phyloP scores from a whole-genome alignment of 495 filamentous ascomycete species.

The Achaetomiella virescens region DNA sequence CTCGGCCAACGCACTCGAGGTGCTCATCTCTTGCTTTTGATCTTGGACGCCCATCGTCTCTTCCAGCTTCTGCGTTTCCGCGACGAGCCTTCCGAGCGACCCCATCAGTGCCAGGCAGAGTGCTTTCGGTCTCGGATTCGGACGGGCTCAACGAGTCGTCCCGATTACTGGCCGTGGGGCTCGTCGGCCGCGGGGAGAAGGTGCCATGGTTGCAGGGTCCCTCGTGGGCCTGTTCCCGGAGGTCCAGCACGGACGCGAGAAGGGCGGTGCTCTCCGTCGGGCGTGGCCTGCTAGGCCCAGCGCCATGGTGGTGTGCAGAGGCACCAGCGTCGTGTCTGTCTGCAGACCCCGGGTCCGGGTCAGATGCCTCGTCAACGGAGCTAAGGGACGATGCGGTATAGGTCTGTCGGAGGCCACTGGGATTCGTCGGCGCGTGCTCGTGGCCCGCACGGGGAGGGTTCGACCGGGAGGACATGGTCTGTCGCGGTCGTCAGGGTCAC shows the following conservation, averaged over 20 bases:
- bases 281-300: constrained; percentile 23
- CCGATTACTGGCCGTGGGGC: constrained; percentile 40
- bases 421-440: constrained; percentile 34
- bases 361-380: constrained; percentile 10
- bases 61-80: constrained; percentile 29
- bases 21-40: constrained; percentile 53
- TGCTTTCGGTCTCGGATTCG: constrained; percentile 20
- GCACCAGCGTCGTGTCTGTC: constrained; percentile 1
- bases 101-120: constrained; percentile 15
- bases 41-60: constrained; percentile 29
- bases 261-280: constrained; percentile 41
- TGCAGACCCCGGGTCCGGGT: neutral
- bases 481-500: neutral
- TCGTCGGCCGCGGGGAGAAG: constrained; percentile 63
- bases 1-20: constrained; percentile 56
- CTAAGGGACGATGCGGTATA: constrained; percentile 34
- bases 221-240: constrained; percentile 35
- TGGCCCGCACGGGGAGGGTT: constrained; percentile 6
- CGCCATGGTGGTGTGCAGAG: constrained; percentile 1
- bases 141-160: constrained; percentile 17
- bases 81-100: constrained; percentile 12
- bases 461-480: constrained; percentile 16
- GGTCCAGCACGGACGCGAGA: constrained; percentile 23
- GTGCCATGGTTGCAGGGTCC: constrained; percentile 67
- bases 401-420: constrained; percentile 42